Evolutionary conservation across 2,329 filamentous ascomycete genomes (phyloP), one percentile per base, ranked within the genome.

Genomic region (Chaetomium globosum): DNA sequence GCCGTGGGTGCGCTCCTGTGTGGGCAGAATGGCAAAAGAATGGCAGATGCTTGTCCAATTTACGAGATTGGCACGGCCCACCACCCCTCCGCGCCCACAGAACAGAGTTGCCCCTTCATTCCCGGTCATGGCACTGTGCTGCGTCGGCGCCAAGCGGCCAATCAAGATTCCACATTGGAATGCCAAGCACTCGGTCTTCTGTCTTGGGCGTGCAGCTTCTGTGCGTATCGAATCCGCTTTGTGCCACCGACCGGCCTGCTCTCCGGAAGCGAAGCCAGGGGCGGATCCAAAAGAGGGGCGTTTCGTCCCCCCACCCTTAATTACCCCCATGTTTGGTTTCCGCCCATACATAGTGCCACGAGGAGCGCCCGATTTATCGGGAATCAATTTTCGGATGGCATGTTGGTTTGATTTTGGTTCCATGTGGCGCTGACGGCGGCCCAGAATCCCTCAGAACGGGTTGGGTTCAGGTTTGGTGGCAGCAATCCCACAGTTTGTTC

Each of bases 61-160:
- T 55, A 54, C 52, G 59, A 61, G 59, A 55, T 61, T 55, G 51
- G 39, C 51, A 48, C 58, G 58, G 30, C 58, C 58, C 58, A 52
- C 58, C 58, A 51, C 57, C 57, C 43, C 43, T n/a, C 43, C 57
- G 43, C 46, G 39, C 4, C 39, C 56, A 26, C 26, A 49, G 10
- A 30, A 16, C 26, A 13, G 7, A 31, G 48, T 23, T 28, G 43
- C 43, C 43, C 39, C 55, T 58, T 46, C 23, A 26, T 30, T 48
- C 54, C 36, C 52, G 16, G 36, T 21, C 23, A 5, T 28, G 36
- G 33, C 21, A 9, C 33, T 36, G 33, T 36, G 33, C 33, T 9
- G 39, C 7, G n/a, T n/a, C n/a, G 53, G 53, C n/a, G 53, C 31
- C 53, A 56, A 39, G 51, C 26, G 1, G 5, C 53, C 52, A 55